A percentile compares a stretch with the other conserved stretches of the same genome.
phyloP scores from a whole-genome alignment of 1,284 basidiomycete species.

The Sphaerobolus stellatus region DNA sequence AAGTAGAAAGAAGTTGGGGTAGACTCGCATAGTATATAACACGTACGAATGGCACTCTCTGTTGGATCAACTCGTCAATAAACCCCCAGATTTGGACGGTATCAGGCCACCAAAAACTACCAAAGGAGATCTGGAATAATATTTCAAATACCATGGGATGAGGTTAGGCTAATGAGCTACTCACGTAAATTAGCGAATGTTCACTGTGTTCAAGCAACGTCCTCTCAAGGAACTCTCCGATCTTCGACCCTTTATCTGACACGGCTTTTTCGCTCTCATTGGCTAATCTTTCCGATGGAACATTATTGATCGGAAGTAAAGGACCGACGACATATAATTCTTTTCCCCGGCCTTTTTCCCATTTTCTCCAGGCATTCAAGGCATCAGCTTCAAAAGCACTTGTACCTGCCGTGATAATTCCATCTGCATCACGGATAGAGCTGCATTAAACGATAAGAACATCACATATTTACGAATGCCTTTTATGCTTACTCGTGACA shows the following conservation, averaged over 20 bases:
- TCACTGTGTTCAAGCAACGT: slow-evolving; percentile 9
- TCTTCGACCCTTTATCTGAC: background rate
- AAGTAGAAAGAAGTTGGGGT: too few relatives aligned
- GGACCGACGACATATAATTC: background rate
- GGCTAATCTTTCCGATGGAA: background rate
- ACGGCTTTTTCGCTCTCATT: too few relatives aligned
- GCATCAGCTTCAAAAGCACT: background rate
- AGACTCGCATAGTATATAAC: background rate
- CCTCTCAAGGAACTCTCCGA: slow-evolving; percentile 1
- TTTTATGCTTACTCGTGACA: too few relatives aligned
- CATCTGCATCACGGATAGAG: background rate
- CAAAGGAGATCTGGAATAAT: slow-evolving; percentile 15
- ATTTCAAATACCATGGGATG: background rate
- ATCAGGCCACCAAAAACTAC: slow-evolving; percentile 14
- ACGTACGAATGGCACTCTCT: slow-evolving; percentile 15
- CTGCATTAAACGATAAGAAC: background rate
- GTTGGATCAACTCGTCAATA: slow-evolving; percentile 12
- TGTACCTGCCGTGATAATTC: background rate
- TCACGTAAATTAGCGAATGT: slow-evolving; percentile 16
- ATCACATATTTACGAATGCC: too few relatives aligned
- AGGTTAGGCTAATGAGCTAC: background rate
- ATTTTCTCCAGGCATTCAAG: background rate
- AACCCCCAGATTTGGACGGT: slow-evolving; percentile 14
- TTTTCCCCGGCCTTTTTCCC: background rate
- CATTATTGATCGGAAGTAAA: background rate